A percentile compares a stretch with the other conserved stretches of the same genome.
Evolutionary conservation across 345 rosid species (phyloP).

Genomic region (Clarkia xantiana): DNA sequence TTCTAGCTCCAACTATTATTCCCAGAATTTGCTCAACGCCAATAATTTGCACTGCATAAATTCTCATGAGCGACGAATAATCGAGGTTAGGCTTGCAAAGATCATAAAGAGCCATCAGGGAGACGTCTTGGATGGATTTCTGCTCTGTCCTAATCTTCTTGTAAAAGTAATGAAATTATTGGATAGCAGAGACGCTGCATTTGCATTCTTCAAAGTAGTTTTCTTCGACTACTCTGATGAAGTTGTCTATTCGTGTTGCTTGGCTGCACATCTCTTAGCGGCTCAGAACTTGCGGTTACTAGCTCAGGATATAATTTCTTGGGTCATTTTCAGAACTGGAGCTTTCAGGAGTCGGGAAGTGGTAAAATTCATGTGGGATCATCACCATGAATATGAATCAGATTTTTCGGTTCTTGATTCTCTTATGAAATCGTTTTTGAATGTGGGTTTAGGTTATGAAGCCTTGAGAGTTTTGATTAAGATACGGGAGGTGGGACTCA

Average conservation of each 20-base stretch:
- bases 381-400: conserved; percentile 33
- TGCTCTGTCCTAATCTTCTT: conserved; percentile 27
- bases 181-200: conserved; percentile 30
- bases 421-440: conserved; percentile 49
- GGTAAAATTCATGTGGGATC: conserved; percentile 49
- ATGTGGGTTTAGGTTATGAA: conserved; percentile 23
- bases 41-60: conserved; percentile 20
- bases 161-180: conserved; percentile 33
- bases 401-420: conserved; percentile 55
- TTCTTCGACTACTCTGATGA: conserved; percentile 30
- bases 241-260: conserved; percentile 26
- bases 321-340: conserved; percentile 43
- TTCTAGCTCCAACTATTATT: conserved; percentile 10
- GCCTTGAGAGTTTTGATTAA: conserved; percentile 30
- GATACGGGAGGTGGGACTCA: conserved; percentile 38
- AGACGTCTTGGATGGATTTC: conserved; percentile 17
- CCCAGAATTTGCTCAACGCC: conserved; percentile 12
- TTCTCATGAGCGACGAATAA: conserved; percentile 38
- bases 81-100: conserved; percentile 32
- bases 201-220: conserved; percentile 45
- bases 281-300: conserved; percentile 23
- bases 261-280: conserved; percentile 40
- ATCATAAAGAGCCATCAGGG: conserved; percentile 27
- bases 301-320: conserved; percentile 54
- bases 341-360: conserved; percentile 24